Conservation (phyloP, 2,329 filamentous ascomycete species). For the Pyricularia sp. region DNA sequence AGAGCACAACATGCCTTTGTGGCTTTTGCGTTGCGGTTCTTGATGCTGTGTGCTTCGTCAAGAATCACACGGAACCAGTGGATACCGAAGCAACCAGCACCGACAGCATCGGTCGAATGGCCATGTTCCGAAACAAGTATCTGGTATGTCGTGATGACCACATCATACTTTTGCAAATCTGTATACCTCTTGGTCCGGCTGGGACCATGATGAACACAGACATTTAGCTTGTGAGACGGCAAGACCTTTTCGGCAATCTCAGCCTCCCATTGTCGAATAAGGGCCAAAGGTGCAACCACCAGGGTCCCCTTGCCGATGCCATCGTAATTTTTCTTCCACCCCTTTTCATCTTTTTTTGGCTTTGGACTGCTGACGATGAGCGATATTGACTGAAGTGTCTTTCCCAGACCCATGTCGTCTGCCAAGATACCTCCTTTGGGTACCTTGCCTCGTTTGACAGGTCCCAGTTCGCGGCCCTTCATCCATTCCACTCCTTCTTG, state of each 20-base stretch:
- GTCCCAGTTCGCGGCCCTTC: constrained; percentile 81
- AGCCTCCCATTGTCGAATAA: constrained; percentile 95
- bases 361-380: constrained; percentile 72
- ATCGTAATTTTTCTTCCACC: constrained; percentile 59
- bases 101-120: constrained; percentile 54
- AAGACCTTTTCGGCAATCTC: constrained; percentile 81
- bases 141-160: constrained; percentile 92
- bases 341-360: constrained; percentile 47
- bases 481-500: constrained; percentile 94
- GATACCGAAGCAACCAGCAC: constrained; percentile 79
- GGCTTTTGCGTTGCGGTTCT: constrained; percentile 92
- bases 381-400: constrained; percentile 89
- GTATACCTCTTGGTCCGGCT: constrained; percentile 70
- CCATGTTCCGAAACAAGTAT: constrained; percentile 88
- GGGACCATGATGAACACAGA: constrained; percentile 86
- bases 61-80: constrained; percentile 94
- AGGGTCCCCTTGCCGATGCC: constrained; percentile 70
- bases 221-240: constrained; percentile 59
- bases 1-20: constrained; percentile 87
- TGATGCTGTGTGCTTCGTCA: constrained; percentile 96
- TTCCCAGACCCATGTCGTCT: constrained; percentile 95
- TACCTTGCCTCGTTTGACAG: constrained; percentile 68
- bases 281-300: constrained; percentile 82
- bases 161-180: constrained; percentile 77
- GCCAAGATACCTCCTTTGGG: constrained; percentile 92